These are phyloP conservation scores for Symbiodinium pilosum DNA, from an alignment of 73 alveolate genomes.

Conservation along the genomic window DNA sequence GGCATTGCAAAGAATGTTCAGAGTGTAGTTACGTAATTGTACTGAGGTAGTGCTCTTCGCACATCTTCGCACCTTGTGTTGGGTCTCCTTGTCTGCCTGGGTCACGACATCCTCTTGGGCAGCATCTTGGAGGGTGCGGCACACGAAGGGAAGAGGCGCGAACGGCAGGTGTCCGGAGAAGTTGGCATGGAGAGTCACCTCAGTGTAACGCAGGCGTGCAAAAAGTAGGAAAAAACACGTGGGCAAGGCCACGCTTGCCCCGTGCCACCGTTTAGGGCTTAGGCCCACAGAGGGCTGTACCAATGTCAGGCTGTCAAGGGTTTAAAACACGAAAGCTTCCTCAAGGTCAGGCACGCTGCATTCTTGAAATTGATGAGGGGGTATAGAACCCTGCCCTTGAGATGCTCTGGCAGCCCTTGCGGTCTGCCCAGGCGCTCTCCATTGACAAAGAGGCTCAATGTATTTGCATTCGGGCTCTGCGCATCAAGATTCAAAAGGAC, in stretches of 20 bases:
- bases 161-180: conserved; percentile 44
- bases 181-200: conserved; percentile 77
- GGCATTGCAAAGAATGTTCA: too few relatives aligned
- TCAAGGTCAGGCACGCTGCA: neutral
- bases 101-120: conserved; percentile 33
- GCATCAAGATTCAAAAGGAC: conserved; percentile 39
- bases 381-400: conserved; percentile 6
- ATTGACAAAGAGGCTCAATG: conserved; percentile 60
- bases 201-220: too few relatives aligned
- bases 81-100: neutral
- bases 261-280: too few relatives aligned
- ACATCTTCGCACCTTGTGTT: neutral
- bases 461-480: neutral
- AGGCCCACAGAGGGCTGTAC: too few relatives aligned
- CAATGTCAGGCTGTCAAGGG: too few relatives aligned
- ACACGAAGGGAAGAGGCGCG: conserved; percentile 37
- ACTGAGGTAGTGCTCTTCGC: too few relatives aligned
- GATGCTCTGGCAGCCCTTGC: conserved; percentile 39
- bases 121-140: conserved; percentile 80
- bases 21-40: too few relatives aligned
- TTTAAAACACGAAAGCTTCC: too few relatives aligned
- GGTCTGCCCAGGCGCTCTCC: conserved; percentile 73
- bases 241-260: too few relatives aligned
- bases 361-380: conserved; percentile 66
- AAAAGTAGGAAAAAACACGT: too few relatives aligned